These are phyloP conservation scores for Nemania sp. DNA, from an alignment of 2,329 filamentous ascomycete species.

Conservation along the genomic window DNA sequence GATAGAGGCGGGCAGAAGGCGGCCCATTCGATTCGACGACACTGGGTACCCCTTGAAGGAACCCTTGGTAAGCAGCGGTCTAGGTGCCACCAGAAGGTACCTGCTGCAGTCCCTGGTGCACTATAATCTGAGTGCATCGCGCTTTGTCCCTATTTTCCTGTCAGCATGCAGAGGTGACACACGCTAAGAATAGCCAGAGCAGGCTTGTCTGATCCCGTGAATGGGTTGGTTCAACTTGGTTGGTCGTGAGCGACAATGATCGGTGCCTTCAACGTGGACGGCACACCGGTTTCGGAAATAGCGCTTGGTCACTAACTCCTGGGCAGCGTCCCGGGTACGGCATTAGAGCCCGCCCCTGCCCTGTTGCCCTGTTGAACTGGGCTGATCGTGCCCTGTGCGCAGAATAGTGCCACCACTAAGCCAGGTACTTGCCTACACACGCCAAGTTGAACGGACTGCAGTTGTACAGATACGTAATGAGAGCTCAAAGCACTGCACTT, in stretches of 20 bases:
- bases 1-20: no score
- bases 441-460: no score
- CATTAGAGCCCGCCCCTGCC: neutral
- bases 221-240: no score
- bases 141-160: constrained; percentile 3
- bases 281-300: constrained; percentile 5
- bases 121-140: constrained; percentile 21
- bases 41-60: no score
- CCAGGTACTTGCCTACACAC: no score
- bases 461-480: no score
- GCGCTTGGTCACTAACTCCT: neutral
- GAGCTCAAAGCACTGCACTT: no score
- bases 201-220: no score
- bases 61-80: no score
- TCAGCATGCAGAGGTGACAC: constrained; percentile 18
- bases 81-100: no score
- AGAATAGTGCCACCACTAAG: neutral
- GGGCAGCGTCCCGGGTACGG: neutral
- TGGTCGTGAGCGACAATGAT: neutral
- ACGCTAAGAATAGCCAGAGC: neutral
- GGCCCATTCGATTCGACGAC: no score
- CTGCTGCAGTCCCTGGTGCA: no score
- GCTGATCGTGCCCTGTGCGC: neutral
- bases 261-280: neutral
- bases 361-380: neutral